phyloP scores from a whole-genome alignment of 768 basidiomycete species.

The Suillus sp. region DNA sequence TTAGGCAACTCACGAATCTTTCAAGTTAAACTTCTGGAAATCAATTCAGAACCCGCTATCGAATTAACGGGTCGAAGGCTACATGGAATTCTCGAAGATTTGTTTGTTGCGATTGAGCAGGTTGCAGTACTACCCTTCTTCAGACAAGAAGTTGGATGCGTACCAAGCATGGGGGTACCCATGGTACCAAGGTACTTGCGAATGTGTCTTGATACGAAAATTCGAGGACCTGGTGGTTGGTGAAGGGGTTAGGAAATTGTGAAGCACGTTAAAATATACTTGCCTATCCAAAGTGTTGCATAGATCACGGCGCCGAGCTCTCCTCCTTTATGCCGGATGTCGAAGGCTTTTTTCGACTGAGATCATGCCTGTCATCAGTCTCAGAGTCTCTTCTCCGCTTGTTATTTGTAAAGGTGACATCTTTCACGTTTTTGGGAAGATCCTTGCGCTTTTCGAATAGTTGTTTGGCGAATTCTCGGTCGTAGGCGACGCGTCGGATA shows the following conservation, averaged over 20 bases:
- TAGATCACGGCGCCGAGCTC: background rate
- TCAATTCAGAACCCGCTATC: slow-evolving; percentile 96
- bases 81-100: slow-evolving; percentile 76
- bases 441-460: slow-evolving; percentile 15
- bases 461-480: slow-evolving; percentile 19
- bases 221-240: slow-evolving; percentile 36
- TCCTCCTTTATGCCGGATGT: background rate
- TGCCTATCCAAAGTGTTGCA: background rate
- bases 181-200: slow-evolving; percentile 61
- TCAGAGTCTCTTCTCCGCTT: slow-evolving; percentile 6
- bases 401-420: background rate
- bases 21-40: slow-evolving; percentile 78
- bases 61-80: slow-evolving; percentile 87
- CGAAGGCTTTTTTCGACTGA: background rate
- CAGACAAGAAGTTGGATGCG: slow-evolving; percentile 4
- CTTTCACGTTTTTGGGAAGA: slow-evolving; percentile 1
- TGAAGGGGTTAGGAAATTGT: slow-evolving; percentile 6
- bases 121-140: slow-evolving; percentile 71
- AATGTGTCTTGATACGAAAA: slow-evolving; percentile 66
- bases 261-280: background rate
- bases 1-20: slow-evolving; percentile 30
- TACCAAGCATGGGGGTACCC: slow-evolving; percentile 11
- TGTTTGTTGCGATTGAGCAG: slow-evolving; percentile 72
- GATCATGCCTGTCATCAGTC: background rate
- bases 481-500: slow-evolving; percentile 25